These are phyloP conservation scores for Solanum arcanum DNA, from an alignment of 257 asterid genomes.

Conservation along the genomic window DNA sequence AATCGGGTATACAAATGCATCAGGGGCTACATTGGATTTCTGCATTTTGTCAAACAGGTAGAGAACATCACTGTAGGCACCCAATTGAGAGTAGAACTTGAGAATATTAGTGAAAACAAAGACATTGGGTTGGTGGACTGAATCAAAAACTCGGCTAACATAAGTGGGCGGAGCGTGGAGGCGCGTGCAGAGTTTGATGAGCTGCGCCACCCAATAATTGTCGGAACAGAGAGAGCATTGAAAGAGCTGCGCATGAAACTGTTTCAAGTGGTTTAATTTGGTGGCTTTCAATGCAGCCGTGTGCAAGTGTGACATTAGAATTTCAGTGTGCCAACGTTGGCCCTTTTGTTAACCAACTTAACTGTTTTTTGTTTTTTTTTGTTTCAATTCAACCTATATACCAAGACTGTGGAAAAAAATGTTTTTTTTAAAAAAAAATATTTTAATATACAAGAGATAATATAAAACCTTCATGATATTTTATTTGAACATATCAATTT, in stretches of 20 bases:
- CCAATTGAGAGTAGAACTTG: conserved; percentile 28
- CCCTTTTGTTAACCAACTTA: background rate
- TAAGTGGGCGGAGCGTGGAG: conserved; percentile 44
- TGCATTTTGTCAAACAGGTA: conserved; percentile 37
- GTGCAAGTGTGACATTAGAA: conserved; percentile 14
- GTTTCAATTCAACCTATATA: background rate
- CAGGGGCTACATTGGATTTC: conserved; percentile 24
- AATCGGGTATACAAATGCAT: conserved; percentile 40
- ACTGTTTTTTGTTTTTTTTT: background rate
- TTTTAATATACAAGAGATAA: too few species aligned
- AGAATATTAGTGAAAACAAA: conserved; percentile 40
- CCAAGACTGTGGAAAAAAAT: background rate
- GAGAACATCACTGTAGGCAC: conserved; percentile 16
- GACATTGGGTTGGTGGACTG: conserved; percentile 27
- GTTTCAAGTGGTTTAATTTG: conserved; percentile 25
- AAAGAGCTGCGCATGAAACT: conserved; percentile 47
- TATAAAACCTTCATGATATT: background rate
- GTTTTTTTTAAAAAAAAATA: too few species aligned
- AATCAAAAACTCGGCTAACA: conserved; percentile 21
- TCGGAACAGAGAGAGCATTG: conserved; percentile 27
- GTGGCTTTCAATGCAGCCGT: conserved; percentile 7
- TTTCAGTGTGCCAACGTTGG: background rate
- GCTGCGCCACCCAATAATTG: conserved; percentile 36
- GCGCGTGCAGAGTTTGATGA: conserved; percentile 44
- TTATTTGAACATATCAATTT: background rate